A percentile compares a stretch with the other conserved stretches of the same genome.
Evolutionary conservation across 768 basidiomycete species (phyloP).

Genomic region (Filobasidium floriforme): DNA sequence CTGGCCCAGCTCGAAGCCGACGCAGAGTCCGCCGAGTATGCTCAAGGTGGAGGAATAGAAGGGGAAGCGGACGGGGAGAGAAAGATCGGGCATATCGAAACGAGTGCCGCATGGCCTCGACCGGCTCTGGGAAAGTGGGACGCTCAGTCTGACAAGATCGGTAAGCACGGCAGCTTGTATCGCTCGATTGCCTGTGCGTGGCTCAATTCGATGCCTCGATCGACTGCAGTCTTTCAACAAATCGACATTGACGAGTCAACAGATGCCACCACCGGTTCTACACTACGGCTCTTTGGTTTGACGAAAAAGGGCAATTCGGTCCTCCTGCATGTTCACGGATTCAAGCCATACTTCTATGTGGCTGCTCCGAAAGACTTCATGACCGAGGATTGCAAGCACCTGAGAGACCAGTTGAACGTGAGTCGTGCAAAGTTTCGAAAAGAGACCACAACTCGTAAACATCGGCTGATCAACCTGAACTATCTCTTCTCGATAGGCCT

Average conservation of each 20-base stretch:
- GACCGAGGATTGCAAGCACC: conserved; percentile 58
- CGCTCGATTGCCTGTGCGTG: too few species aligned
- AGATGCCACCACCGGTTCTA: conserved; percentile 51
- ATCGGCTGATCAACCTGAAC: not conserved
- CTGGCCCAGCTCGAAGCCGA: conserved; percentile 23
- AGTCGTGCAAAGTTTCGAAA: conserved; percentile 30
- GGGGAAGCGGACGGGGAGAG: conserved; percentile 10
- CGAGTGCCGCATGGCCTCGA: conserved; percentile 43
- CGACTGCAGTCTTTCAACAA: conserved; percentile 75
- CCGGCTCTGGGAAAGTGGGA: conserved; percentile 23
- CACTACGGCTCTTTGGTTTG: conserved; percentile 74
- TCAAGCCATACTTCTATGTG: conserved; percentile 89
- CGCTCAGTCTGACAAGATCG: conserved; percentile 1
- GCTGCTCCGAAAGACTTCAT: conserved; percentile 76
- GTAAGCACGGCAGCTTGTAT: not conserved
- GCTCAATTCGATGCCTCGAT: not conserved
- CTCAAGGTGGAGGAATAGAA: conserved; percentile 5
- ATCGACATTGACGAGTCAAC: conserved; percentile 76
- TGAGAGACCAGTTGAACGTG: conserved; percentile 69
- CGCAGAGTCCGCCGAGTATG: conserved; percentile 19
- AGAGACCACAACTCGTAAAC: not conserved
- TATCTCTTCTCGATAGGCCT: conserved; percentile 2
- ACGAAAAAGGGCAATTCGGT: conserved; percentile 89
- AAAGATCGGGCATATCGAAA: conserved; percentile 31
- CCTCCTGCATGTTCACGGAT: conserved; percentile 69